Evolutionary conservation across 805 yeast genomes (phyloP), one percentile per base, ranked within the genome.

Genomic region (Sporopachydermia lactativora): DNA sequence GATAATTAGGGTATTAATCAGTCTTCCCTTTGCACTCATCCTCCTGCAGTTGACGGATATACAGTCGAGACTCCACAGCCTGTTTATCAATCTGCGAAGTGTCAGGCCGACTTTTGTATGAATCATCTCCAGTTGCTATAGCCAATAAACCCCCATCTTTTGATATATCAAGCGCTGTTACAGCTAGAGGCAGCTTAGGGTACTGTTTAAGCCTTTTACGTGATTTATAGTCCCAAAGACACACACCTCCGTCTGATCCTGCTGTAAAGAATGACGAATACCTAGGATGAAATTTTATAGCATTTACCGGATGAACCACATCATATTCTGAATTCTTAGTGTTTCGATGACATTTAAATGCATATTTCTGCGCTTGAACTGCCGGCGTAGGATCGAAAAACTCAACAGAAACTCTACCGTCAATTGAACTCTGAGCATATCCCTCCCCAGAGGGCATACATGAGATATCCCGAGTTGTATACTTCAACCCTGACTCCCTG

Each of bases 401-500:
- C 45, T 83, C 89, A 18, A 84, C 71, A 0, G 86, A 76, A 1
- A 81, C 85, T 18, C 94, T 62, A 0, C 95, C 95, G 50, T 83
- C 94, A n/a, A 84, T 65, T 1, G 89, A 77, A 18, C 84, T 65
- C 19, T 77, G 67, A 0, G 78, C 84, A 71, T 78, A 4, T 79
- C 92, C 47, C 60, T 54, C 45, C 2, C 67, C 67, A 41, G 65
- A 59, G 0, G 81, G 80, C 48, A 75, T 66, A 34, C 75, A 60
- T 46, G 64, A 65, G 28, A 82, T 49, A 17, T 70, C 70, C 38
- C 77, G 62, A 2, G 78, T 72, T 56, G 81, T 86, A 51, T 73
- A 73, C 49, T 73, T 73, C 40, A 83, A 62, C 0, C 88, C 83
- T 34, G 77, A 69, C 42, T 77, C 81, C 34, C 82, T 58, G 3